Evolutionary conservation across 1,139 yeast genomes (phyloP).

Genomic region (Geotrichum restrictum): DNA sequence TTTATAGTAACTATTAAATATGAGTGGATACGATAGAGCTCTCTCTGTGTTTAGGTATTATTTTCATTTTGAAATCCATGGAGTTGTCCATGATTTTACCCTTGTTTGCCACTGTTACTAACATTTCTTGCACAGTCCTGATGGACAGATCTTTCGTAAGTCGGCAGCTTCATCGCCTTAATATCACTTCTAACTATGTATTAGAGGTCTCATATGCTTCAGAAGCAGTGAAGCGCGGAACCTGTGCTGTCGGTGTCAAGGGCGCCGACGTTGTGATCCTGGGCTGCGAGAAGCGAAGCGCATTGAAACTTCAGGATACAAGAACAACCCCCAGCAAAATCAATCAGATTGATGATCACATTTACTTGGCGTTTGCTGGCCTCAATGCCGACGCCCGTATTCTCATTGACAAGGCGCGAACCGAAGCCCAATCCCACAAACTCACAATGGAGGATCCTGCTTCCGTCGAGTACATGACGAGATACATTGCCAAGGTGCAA

Average conservation of each 20-base stretch:
- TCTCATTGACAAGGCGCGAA: slow-evolving; percentile 89
- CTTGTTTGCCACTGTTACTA: slow-evolving; percentile 7
- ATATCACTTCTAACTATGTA: slow-evolving; percentile 14
- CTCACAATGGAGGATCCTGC: slow-evolving; percentile 93
- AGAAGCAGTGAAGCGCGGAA: slow-evolving; percentile 97
- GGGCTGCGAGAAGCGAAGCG: slow-evolving; percentile 95
- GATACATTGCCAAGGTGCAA: slow-evolving; percentile 94
- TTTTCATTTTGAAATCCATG: background rate
- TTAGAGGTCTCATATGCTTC: slow-evolving; percentile 91
- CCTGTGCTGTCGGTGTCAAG: slow-evolving; percentile 95
- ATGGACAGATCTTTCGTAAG: slow-evolving; percentile 94
- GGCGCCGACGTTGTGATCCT: slow-evolving; percentile 84
- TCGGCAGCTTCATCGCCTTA: slow-evolving; percentile 23
- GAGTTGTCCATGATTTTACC: background rate
- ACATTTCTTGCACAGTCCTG: slow-evolving; percentile 57
- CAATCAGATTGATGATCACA: slow-evolving; percentile 85
- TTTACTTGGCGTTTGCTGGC: slow-evolving; percentile 93
- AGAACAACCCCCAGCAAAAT: slow-evolving; percentile 93
- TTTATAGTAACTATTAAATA: slow-evolving; percentile 29
- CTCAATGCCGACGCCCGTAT: slow-evolving; percentile 96
- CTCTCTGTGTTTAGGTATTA: slow-evolving; percentile 92
- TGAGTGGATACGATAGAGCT: slow-evolving; percentile 99
- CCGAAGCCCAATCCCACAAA: slow-evolving; percentile 95
- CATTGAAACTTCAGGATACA: slow-evolving; percentile 91
- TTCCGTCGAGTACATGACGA: slow-evolving; percentile 84